Conservation (phyloP, 495 filamentous ascomycete genomes). For the Recurvomyces mirabilis region DNA sequence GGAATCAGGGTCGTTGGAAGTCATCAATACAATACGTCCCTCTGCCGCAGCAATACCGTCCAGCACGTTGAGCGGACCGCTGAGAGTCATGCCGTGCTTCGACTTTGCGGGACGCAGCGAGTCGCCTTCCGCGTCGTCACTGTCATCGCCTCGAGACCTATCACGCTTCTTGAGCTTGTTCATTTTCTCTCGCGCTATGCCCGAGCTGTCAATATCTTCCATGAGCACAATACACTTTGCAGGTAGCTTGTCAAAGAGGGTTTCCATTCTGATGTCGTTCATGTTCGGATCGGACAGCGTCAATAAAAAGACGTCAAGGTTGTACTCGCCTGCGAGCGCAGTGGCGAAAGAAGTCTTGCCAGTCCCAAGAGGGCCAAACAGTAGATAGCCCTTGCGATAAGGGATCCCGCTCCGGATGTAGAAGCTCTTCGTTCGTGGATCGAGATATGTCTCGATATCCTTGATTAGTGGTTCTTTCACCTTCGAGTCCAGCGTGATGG, state of each 20-base stretch:
- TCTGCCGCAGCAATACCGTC: constrained; percentile 19
- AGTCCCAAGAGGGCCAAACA: constrained; percentile 16
- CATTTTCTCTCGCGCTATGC: constrained; percentile 25
- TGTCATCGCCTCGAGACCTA: neutral
- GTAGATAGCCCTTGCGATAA: constrained; percentile 14
- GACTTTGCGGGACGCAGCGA: too few relatives aligned
- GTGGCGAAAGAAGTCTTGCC: constrained; percentile 12
- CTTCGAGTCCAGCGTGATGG: constrained; percentile 8
- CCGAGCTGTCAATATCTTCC: constrained; percentile 23
- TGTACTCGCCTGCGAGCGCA: constrained; percentile 39
- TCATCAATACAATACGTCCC: constrained; percentile 24
- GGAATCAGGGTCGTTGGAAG: constrained; percentile 19
- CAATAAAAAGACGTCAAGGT: constrained; percentile 52
- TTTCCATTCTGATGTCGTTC: constrained; percentile 27
- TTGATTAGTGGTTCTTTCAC: constrained; percentile 12
- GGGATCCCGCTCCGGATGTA: constrained; percentile 35
- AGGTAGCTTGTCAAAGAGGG: constrained; percentile 19
- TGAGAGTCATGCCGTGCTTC: constrained; percentile 14
- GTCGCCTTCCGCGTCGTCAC: too few relatives aligned
- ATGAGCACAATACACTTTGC: constrained; percentile 20
- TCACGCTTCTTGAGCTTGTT: constrained; percentile 7
- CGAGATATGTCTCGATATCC: constrained; percentile 29
- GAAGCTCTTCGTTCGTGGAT: constrained; percentile 23
- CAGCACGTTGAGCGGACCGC: constrained; percentile 21
- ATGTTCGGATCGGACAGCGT: constrained; percentile 31